Conservation (phyloP, 2,329 filamentous ascomycete genomes). For the Microcyclosporella mali region DNA sequence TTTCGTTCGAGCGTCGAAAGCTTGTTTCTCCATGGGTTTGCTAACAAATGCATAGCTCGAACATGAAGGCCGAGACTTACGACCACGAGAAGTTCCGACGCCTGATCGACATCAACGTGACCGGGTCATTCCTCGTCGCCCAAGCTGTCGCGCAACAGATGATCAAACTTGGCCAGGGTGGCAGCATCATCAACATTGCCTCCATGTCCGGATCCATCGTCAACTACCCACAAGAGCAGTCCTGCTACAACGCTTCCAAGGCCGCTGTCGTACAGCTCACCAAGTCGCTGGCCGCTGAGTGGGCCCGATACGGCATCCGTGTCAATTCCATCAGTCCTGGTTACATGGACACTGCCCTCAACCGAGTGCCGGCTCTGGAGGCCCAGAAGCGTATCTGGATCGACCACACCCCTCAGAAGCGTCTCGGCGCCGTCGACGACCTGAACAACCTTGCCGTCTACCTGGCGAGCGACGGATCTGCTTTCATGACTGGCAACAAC, state of each 20-base stretch:
- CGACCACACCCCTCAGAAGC: constrained; percentile 64
- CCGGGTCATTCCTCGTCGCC: constrained; percentile 69
- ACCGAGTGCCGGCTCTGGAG: constrained; percentile 70
- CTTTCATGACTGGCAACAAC: constrained; percentile 74
- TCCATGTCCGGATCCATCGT: constrained; percentile 51
- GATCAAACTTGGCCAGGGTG: constrained; percentile 65
- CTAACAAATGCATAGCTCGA: constrained; percentile 49
- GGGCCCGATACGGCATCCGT: constrained; percentile 73
- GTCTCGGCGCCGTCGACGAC: constrained; percentile 67
- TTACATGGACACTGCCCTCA: constrained; percentile 80
- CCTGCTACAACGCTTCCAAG: constrained; percentile 79
- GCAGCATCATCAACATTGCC: constrained; percentile 68
- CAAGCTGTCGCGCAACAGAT: constrained; percentile 52
- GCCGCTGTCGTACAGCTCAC: constrained; percentile 71
- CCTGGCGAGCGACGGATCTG: constrained; percentile 64
- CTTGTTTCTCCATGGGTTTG: background rate
- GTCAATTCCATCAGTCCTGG: constrained; percentile 81
- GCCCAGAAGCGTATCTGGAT: constrained; percentile 80
- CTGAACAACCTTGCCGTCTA: constrained; percentile 72
- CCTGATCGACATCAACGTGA: constrained; percentile 76
- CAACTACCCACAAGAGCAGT: constrained; percentile 64
- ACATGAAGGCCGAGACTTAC: constrained; percentile 76
- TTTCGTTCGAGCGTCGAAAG: background rate
- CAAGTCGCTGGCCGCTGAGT: constrained; percentile 76
- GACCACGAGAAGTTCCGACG: constrained; percentile 69